Percentiles rank a stretch among this genome's conserved stretches.
phyloP scores from a whole-genome alignment of 2,329 filamentous ascomycete genomes.

The Trichoderma afroharzianum region DNA sequence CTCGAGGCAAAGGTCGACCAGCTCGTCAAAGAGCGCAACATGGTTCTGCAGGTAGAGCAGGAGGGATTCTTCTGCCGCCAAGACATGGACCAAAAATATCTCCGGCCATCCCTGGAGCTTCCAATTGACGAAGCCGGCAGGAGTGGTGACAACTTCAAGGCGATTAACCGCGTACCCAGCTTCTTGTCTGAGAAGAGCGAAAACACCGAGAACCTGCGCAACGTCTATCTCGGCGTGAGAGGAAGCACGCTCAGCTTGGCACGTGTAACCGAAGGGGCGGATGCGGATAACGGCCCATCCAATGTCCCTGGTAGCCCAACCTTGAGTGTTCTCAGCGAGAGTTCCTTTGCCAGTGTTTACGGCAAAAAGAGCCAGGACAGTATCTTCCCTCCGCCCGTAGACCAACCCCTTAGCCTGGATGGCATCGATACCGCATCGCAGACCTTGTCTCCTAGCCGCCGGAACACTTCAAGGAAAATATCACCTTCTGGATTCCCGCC shows the following conservation, averaged over 20 bases:
- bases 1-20: conserved; percentile 59
- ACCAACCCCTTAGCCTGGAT: conserved; percentile 31
- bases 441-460: conserved; percentile 8
- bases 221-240: conserved; percentile 51
- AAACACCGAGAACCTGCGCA: conserved; percentile 58
- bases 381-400: conserved; percentile 25
- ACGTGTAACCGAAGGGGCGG: conserved; percentile 39
- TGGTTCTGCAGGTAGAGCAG: conserved; percentile 49
- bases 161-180: conserved; percentile 58
- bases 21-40: conserved; percentile 50
- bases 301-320: conserved; percentile 53
- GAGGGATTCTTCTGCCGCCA: conserved; percentile 35
- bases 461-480: not conserved
- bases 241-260: conserved; percentile 50
- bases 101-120: conserved; percentile 21
- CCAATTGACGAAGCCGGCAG: conserved; percentile 21
- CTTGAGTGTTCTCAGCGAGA: conserved; percentile 63
- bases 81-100: conserved; percentile 28
- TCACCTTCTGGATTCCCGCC: conserved; percentile 22
- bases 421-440: conserved; percentile 20
- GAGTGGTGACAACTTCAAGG: conserved; percentile 33
- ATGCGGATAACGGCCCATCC: conserved; percentile 31
- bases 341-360: conserved; percentile 64
- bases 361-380: conserved; percentile 41
- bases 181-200: conserved; percentile 60